Conservation (phyloP, 257 asterid species). For the Marsdenia floribunda region DNA sequence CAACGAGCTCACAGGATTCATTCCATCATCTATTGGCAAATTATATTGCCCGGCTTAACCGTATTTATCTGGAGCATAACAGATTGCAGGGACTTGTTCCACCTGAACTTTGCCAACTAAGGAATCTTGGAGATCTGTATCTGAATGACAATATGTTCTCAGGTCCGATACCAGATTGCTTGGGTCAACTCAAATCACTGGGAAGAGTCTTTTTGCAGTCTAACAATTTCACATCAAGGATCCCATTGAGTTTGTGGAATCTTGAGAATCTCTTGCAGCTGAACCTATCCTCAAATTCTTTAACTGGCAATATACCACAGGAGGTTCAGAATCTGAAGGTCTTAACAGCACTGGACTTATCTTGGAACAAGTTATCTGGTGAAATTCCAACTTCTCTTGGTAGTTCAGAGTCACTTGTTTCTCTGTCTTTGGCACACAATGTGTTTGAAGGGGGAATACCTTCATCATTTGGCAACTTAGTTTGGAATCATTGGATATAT, state of each 20-base stretch:
- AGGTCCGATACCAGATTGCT: constrained; percentile 55
- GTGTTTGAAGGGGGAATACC: constrained; percentile 40
- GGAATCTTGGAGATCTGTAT: constrained; percentile 37
- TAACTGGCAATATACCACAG: constrained; percentile 34
- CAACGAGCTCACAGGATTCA: constrained; percentile 40
- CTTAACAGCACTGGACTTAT: constrained; percentile 31
- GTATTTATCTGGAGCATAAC: constrained; percentile 44
- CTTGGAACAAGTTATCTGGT: constrained; percentile 48
- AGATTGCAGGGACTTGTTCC: constrained; percentile 46
- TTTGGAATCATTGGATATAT: constrained; percentile 42
- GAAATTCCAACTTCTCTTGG: constrained; percentile 37
- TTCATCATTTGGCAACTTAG: constrained; percentile 34
- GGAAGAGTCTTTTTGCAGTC: constrained; percentile 38
- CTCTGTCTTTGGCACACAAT: constrained; percentile 42
- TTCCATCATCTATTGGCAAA: constrained; percentile 38
- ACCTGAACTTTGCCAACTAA: constrained; percentile 33
- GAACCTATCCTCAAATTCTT: constrained; percentile 40
- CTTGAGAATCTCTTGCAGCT: constrained; percentile 37
- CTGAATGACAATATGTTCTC: constrained; percentile 30
- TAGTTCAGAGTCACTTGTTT: constrained; percentile 27
- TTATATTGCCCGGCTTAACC: constrained; percentile 21
- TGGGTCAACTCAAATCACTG: constrained; percentile 44
- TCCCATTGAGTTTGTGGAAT: constrained; percentile 43
- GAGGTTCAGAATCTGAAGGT: constrained; percentile 30
- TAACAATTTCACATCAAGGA: constrained; percentile 29